These are phyloP conservation scores for Sphenostylis stenocarpa DNA, from an alignment of 306 rosid species.

Conservation along the genomic window DNA sequence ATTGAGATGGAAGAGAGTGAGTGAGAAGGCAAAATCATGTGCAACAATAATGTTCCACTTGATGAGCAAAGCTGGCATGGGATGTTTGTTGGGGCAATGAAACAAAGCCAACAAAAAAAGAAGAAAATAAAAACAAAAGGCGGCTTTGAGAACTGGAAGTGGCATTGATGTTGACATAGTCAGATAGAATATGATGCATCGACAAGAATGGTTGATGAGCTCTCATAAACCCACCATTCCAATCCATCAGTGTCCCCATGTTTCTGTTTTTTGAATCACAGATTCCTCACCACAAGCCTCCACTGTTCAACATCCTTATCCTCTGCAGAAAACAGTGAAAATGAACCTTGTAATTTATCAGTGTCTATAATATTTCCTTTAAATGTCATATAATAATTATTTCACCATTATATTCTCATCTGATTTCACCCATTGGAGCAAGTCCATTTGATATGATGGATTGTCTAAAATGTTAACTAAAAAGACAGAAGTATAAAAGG, in stretches of 20 bases:
- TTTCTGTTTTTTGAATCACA: background rate
- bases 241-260: conserved; percentile 5
- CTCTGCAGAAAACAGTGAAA: background rate
- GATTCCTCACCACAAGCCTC: background rate
- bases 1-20: background rate
- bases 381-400: too few species aligned
- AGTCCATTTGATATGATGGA: conserved; percentile 5
- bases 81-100: background rate
- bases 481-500: background rate
- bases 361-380: too few species aligned
- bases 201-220: background rate
- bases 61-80: conserved; percentile 28
- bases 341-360: too few species aligned
- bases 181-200: background rate
- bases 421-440: background rate
- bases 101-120: background rate
- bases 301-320: background rate
- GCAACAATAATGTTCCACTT: conserved; percentile 12
- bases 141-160: background rate
- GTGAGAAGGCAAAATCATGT: conserved; percentile 20
- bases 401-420: conserved; percentile 19
- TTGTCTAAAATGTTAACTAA: conserved; percentile 7
- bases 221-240: background rate
- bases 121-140: background rate
- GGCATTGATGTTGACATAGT: conserved; percentile 16